Conservation (phyloP, 192 early-diverging fungal genomes). For the Entomortierella beljakovae region DNA sequence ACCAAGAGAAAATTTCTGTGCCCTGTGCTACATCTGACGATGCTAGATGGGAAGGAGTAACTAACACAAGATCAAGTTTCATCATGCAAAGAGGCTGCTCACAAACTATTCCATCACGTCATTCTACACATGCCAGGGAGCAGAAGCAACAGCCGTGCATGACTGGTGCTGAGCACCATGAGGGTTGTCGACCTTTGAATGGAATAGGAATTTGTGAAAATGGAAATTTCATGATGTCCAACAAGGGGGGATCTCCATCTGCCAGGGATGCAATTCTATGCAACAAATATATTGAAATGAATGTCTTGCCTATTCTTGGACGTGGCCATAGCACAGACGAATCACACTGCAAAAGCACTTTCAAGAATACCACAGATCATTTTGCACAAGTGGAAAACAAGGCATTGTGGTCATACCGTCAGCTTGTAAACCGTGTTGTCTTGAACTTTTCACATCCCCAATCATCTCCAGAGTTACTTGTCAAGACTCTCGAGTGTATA, state of each 20-base stretch:
- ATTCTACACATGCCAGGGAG: not conserved
- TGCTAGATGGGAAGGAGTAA: not conserved
- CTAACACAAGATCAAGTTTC: not conserved
- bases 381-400: not conserved
- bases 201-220: not conserved
- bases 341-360: not conserved
- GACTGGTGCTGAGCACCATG: not conserved
- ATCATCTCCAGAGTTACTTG: constrained; percentile 36
- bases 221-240: not conserved
- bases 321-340: not conserved
- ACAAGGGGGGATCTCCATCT: not conserved
- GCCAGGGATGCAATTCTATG: not conserved
- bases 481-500: constrained; percentile 22
- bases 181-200: too few species aligned
- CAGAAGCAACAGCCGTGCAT: not conserved
- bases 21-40: not conserved
- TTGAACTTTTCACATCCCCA: constrained; percentile 48
- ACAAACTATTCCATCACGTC: not conserved
- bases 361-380: not conserved
- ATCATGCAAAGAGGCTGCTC: not conserved
- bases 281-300: not conserved
- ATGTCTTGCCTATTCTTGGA: too few species aligned
- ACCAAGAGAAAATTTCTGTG: not conserved
- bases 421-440: constrained; percentile 21
- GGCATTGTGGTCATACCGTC: constrained; percentile 25